phyloP scores from a whole-genome alignment of 1,284 basidiomycete genomes.

The Lentinula novae-zelandiae region DNA sequence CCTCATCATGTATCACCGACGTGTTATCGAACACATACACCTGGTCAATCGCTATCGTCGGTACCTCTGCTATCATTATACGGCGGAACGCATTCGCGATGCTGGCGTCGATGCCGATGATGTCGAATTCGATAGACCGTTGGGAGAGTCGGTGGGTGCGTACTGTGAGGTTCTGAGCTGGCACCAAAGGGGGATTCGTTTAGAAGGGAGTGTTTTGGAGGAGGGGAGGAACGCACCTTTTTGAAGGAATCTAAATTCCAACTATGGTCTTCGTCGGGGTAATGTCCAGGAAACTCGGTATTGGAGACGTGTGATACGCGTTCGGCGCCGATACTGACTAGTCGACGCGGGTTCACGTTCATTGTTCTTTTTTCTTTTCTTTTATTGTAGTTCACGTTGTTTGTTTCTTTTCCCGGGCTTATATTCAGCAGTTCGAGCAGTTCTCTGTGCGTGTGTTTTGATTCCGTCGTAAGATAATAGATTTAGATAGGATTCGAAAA shows the following conservation, averaged over 20 bases:
- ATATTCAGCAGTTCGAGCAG: too few species aligned
- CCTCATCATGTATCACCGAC: slow-evolving; percentile 91
- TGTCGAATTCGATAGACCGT: slow-evolving; percentile 88
- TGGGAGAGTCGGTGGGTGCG: slow-evolving; percentile 77
- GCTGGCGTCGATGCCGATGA: slow-evolving; percentile 94
- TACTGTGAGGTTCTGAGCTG: slow-evolving; percentile 67
- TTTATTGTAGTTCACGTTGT: too few species aligned
- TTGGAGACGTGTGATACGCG: slow-evolving; percentile 77
- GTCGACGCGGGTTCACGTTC: slow-evolving; percentile 28
- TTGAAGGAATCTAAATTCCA: slow-evolving; percentile 80
- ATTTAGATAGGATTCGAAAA: too few species aligned
- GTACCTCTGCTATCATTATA: slow-evolving; percentile 94
- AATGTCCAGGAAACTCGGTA: slow-evolving; percentile 85
- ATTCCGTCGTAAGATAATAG: too few species aligned
- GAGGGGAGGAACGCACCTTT: slow-evolving; percentile 57
- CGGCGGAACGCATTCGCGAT: slow-evolving; percentile 94
- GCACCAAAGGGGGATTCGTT: too few species aligned
- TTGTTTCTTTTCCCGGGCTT: too few species aligned
- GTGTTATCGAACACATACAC: slow-evolving; percentile 98
- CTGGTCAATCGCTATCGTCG: slow-evolving; percentile 89
- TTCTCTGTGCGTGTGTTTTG: too few species aligned
- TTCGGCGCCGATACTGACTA: slow-evolving; percentile 55
- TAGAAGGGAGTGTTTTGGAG: too few species aligned
- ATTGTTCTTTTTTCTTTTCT: not conserved
- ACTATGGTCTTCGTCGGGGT: slow-evolving; percentile 78